Conservation (phyloP, 495 filamentous ascomycete species). For the Talaromyces ruber region DNA sequence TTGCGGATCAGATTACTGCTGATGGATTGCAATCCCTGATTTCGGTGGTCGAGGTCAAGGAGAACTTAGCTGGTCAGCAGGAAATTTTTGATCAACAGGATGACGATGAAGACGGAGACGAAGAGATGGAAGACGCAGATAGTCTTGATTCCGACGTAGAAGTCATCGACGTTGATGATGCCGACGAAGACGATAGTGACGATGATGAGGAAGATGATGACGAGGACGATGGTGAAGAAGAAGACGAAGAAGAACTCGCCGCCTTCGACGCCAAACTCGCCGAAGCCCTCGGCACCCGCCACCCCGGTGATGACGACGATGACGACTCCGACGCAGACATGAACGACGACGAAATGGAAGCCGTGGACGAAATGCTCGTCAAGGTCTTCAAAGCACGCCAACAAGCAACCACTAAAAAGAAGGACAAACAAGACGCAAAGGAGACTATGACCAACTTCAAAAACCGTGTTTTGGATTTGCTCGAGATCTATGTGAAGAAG, state of each 20-base stretch:
- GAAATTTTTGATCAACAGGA: conserved; percentile 76
- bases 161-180: conserved; percentile 31
- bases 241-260: conserved; percentile 43
- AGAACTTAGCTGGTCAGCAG: conserved; percentile 74
- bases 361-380: conserved; percentile 68
- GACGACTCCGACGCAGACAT: conserved; percentile 64
- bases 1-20: conserved; percentile 61
- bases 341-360: conserved; percentile 94
- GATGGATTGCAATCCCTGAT: conserved; percentile 67
- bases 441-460: conserved; percentile 94
- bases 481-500: conserved; percentile 79
- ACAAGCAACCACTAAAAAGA: conserved; percentile 53
- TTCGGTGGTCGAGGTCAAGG: conserved; percentile 61
- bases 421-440: conserved; percentile 77
- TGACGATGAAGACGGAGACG: conserved; percentile 39
- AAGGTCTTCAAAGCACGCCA: conserved; percentile 75
- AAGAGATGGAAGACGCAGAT: conserved; percentile 25
- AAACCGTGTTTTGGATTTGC: conserved; percentile 78
- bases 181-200: conserved; percentile 20
- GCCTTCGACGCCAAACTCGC: conserved; percentile 73
- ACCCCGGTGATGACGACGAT: conserved; percentile 44
- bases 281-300: conserved; percentile 58
- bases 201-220: conserved; percentile 36
- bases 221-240: conserved; percentile 27
- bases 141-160: conserved; percentile 31